A percentile compares a stretch with the other conserved stretches of the same genome.
These are phyloP conservation scores for Stachybotrys chartarum DNA, from an alignment of 2,329 filamentous ascomycete species.

Conservation along the genomic window DNA sequence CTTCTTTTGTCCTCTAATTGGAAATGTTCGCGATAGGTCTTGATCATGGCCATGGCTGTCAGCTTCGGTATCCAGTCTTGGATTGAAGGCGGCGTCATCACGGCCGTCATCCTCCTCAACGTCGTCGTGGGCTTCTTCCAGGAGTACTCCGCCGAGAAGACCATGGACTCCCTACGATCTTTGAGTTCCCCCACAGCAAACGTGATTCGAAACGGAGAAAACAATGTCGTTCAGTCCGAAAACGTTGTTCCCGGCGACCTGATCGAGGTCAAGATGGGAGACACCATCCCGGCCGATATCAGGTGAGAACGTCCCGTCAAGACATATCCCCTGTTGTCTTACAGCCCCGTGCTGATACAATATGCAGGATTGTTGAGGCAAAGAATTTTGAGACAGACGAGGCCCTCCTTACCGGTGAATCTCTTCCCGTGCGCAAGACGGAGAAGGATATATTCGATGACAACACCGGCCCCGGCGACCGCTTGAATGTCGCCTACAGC, in stretches of 20 bases:
- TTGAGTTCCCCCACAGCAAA: conserved; percentile 26
- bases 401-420: conserved; percentile 52
- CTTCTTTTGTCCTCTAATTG: neutral
- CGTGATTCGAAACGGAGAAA: conserved; percentile 25
- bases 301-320: conserved; percentile 13
- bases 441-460: conserved; percentile 29
- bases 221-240: conserved; percentile 19
- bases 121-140: conserved; percentile 38
- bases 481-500: conserved; percentile 50
- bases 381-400: conserved; percentile 59
- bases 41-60: conserved; percentile 53
- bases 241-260: conserved; percentile 48
- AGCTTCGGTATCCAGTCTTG: conserved; percentile 42
- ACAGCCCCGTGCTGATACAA: neutral
- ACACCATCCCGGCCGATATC: conserved; percentile 48
- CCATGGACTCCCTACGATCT: conserved; percentile 29
- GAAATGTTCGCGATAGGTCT: conserved; percentile 20
- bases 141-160: conserved; percentile 30
- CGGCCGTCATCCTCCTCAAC: conserved; percentile 43
- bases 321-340: neutral
- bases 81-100: conserved; percentile 43
- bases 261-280: conserved; percentile 38
- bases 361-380: conserved; percentile 32
- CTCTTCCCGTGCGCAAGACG: conserved; percentile 44
- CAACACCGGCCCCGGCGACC: conserved; percentile 36